Evolutionary conservation across 2,329 filamentous ascomycete genomes (phyloP).

Genomic region (Ophiostoma ulmi): DNA sequence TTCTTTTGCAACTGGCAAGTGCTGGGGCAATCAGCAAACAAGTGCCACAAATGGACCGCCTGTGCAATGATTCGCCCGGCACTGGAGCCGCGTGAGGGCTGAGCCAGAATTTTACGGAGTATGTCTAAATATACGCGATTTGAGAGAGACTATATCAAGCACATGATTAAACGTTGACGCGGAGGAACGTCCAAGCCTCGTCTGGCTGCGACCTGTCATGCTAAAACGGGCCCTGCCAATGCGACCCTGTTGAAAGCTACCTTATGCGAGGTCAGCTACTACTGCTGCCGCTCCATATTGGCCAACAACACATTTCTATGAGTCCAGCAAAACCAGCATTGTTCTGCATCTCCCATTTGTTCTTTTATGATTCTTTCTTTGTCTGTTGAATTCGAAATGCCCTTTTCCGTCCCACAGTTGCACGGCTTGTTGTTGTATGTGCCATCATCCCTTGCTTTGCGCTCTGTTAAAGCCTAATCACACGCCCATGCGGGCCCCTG

Average conservation of each 20-base stretch:
- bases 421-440: neutral
- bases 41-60: neutral
- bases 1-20: neutral
- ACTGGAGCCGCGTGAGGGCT: neutral
- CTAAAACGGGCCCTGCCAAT: constrained; percentile 9
- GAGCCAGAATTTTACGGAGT: neutral
- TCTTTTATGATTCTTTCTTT: neutral
- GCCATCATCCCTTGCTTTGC: neutral
- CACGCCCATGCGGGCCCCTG: constrained; percentile 2
- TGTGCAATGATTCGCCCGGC: neutral
- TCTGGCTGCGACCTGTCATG: neutral
- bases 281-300: neutral
- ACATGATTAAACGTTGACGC: constrained; percentile 24
- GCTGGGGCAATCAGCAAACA: neutral
- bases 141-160: constrained; percentile 3
- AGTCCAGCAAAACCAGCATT: neutral
- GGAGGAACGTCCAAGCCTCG: constrained; percentile 12
- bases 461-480: neutral
- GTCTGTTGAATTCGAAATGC: neutral
- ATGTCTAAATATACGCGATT: neutral
- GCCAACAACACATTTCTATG: neutral
- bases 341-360: neutral
- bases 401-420: neutral
- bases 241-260: constrained; percentile 12
- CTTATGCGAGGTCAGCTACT: neutral